A percentile compares a stretch with the other conserved stretches of the same genome.
phyloP scores from a whole-genome alignment of 2,329 filamentous ascomycete species.

The Pseudocercospora crystallina region DNA sequence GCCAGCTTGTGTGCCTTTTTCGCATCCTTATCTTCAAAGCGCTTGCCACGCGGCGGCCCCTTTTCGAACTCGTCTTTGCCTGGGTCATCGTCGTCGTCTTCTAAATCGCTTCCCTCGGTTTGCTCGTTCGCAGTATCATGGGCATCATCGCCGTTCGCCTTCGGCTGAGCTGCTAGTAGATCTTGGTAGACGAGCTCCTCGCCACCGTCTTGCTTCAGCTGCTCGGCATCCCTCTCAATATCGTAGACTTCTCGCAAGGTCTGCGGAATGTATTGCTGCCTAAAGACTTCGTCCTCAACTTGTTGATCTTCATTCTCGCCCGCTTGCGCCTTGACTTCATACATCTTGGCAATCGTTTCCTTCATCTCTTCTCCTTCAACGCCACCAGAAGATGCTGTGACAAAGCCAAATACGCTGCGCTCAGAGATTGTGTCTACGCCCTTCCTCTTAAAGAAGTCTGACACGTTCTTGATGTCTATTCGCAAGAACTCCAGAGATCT shows the following conservation, averaged over 20 bases:
- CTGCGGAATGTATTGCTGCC: conserved; percentile 94
- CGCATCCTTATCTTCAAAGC: conserved; percentile 86
- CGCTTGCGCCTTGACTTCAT: conserved; percentile 54
- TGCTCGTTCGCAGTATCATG: conserved; percentile 40
- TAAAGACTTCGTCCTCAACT: conserved; percentile 87
- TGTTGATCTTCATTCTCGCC: conserved; percentile 57
- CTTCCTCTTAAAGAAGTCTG: conserved; percentile 86
- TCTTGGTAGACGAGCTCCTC: conserved; percentile 81
- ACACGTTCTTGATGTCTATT: conserved; percentile 98
- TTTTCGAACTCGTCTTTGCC: conserved; percentile 47
- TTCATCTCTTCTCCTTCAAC: conserved; percentile 62
- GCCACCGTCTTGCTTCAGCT: conserved; percentile 70
- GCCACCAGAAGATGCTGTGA: conserved; percentile 63
- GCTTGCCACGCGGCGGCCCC: conserved; percentile 72
- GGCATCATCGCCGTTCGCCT: conserved; percentile 24
- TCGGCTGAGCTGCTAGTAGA: conserved; percentile 61
- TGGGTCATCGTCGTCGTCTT: conserved; percentile 28
- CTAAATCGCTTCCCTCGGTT: conserved; percentile 32
- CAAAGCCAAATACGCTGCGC: conserved; percentile 78
- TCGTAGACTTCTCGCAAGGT: conserved; percentile 96
- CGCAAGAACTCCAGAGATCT: conserved; percentile 88
- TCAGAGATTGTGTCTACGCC: conserved; percentile 80
- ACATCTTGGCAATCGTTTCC: conserved; percentile 65
- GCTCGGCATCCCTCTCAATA: conserved; percentile 83
- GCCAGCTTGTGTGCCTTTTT: conserved; percentile 87